Evolutionary conservation across 768 basidiomycete species (phyloP), one percentile per base, ranked within the genome.

Genomic region (Fomitopsis pulvina): DNA sequence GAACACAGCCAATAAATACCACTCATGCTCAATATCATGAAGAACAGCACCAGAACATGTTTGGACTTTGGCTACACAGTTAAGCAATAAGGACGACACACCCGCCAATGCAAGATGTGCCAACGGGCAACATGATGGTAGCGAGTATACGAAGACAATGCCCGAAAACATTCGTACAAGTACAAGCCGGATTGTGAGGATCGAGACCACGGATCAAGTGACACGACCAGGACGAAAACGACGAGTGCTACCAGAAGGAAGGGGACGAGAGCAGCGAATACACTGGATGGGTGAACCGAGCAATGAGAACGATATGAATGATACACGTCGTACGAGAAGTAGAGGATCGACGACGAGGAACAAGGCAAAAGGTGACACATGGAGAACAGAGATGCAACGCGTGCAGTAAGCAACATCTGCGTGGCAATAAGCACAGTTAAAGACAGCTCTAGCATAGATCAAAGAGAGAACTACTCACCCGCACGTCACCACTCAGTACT

Each of bases 131-230:
- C n/a, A n/a, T n/a, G n/a, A n/a, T n/a, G n/a, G n/a, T n/a, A n/a
- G n/a, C n/a, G n/a, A n/a, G n/a, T n/a, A n/a, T n/a, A n/a, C 45
- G 57, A 42, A 45, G 52, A 47, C 49, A 48, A 14, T 8, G 21
- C 29, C 18, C 20, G 39, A 24, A 8, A 30, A 38, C 38, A 54
- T 56, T 61, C 66, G 64, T 71, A 73, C 61, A 69, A 71, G 71
- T 74, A 74, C 72, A 74, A 62, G 67, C 64, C 65, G 70, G 66
- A 68, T 69, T 63, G 65, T 63, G 62, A 63, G 52, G 64, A 60
- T 66, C 65, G 64, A 69, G 67, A 67, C 65, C 61, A 62, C 59
- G 59, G 18, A 37, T 56, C 60, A 52, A 18, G 29, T 18, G 34
- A 37, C 48, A 47, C 65, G 66, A 68, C 66, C 66, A 60, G 57